phyloP scores from a whole-genome alignment of 1,284 basidiomycete species.

The Psilocybe mexicana region DNA sequence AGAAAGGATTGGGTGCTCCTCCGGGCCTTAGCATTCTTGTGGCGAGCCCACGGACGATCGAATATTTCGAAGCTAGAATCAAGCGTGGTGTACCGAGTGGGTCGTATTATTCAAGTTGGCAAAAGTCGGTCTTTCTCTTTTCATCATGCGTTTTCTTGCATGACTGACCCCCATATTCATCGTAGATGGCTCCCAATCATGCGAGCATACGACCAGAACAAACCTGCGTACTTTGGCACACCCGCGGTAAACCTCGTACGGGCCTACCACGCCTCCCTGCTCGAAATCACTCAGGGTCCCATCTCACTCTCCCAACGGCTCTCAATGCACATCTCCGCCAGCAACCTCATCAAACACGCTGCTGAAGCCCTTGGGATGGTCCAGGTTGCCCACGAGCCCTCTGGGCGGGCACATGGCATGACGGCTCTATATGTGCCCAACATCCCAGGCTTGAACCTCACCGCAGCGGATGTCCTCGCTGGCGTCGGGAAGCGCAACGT shows the following conservation, averaged over 20 bases:
- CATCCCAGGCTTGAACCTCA: constrained; percentile 44
- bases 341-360: constrained; percentile 72
- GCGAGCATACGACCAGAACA: constrained; percentile 81
- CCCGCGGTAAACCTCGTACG: constrained; percentile 93
- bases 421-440: constrained; percentile 85
- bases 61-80: constrained; percentile 41
- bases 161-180: not conserved
- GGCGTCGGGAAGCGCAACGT: constrained; percentile 70
- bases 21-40: constrained; percentile 92
- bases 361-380: constrained; percentile 74
- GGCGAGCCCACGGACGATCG: constrained; percentile 80
- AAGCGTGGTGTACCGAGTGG: constrained; percentile 22
- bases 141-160: not conserved
- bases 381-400: constrained; percentile 63
- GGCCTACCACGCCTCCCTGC: constrained; percentile 83
- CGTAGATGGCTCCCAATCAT: constrained; percentile 90
- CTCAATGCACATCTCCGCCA: constrained; percentile 73
- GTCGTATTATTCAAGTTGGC: constrained; percentile 88
- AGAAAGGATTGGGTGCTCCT: constrained; percentile 96
- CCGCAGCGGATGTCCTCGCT: constrained; percentile 73
- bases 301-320: constrained; percentile 75
- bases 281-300: constrained; percentile 50
- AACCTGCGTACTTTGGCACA: constrained; percentile 88
- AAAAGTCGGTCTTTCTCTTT: constrained; percentile 51
- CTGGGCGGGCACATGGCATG: constrained; percentile 88